Evolutionary conservation across 768 basidiomycete genomes (phyloP).

Genomic region (Russula sp.): DNA sequence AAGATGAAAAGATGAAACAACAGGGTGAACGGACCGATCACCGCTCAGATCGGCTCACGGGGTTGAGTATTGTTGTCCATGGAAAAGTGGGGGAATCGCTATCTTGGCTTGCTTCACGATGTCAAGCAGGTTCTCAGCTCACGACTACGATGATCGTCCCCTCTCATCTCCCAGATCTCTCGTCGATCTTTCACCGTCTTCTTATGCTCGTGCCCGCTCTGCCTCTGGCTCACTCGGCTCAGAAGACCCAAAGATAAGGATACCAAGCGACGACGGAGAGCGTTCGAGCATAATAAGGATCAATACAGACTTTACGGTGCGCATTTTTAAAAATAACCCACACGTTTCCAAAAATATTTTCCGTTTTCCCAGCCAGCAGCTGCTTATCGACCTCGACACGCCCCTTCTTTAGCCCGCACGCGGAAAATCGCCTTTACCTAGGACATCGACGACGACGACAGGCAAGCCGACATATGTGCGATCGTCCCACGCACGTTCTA

Average conservation of each 20-base stretch:
- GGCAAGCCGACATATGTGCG: slow-evolving; percentile 41
- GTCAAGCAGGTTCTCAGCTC: slow-evolving; percentile 15
- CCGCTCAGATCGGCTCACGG: too few species aligned
- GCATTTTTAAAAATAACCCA: too few species aligned
- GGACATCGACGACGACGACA: slow-evolving; percentile 46
- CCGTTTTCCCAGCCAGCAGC: background rate
- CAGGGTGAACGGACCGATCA: background rate
- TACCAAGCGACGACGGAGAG: background rate
- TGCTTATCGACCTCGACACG: background rate
- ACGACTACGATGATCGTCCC: slow-evolving; percentile 10
- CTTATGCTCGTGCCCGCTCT: slow-evolving; percentile 26
- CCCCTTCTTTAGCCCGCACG: slow-evolving; percentile 12
- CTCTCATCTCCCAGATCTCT: slow-evolving; percentile 40
- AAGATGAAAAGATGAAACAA: background rate
- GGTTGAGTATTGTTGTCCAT: background rate
- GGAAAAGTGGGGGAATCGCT: background rate
- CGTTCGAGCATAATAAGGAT: slow-evolving; percentile 6
- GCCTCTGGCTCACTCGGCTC: slow-evolving; percentile 10
- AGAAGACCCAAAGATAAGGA: slow-evolving; percentile 1
- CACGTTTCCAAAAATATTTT: background rate
- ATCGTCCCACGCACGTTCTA: slow-evolving; percentile 18
- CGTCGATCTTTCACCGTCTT: slow-evolving; percentile 45
- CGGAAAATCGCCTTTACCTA: slow-evolving; percentile 44
- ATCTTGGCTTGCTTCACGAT: slow-evolving; percentile 9
- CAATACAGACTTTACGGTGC: slow-evolving; percentile 17